A percentile compares a stretch with the other conserved stretches of the same genome.
phyloP scores from a whole-genome alignment of 2,329 filamentous ascomycete genomes.

The Aspergillus flavus region DNA sequence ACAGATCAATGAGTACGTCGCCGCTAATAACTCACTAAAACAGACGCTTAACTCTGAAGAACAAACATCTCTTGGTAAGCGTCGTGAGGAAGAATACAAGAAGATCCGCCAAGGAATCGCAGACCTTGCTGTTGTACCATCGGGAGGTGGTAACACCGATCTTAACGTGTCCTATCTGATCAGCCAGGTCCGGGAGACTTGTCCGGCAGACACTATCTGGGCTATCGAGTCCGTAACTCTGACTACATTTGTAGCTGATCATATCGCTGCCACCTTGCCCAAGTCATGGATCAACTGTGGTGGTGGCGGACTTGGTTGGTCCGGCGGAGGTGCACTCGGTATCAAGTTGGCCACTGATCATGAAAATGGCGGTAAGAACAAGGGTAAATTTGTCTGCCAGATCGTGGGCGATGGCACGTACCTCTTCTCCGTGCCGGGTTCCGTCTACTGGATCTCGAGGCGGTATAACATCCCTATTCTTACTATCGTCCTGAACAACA shows the following conservation, averaged over 20 bases:
- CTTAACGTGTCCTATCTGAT: constrained; percentile 64
- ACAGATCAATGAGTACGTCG: constrained; percentile 68
- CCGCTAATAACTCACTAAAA: constrained; percentile 47
- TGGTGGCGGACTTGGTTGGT: constrained; percentile 79
- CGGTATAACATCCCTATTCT: constrained; percentile 68
- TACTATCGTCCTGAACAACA: constrained; percentile 70
- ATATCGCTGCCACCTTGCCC: constrained; percentile 67
- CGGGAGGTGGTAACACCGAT: constrained; percentile 58
- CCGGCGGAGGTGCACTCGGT: constrained; percentile 72
- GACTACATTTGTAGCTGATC: constrained; percentile 67
- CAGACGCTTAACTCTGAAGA: constrained; percentile 45
- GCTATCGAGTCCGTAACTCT: constrained; percentile 79
- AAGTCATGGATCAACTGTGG: constrained; percentile 81
- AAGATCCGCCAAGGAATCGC: constrained; percentile 63
- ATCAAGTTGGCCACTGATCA: constrained; percentile 71
- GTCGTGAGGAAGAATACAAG: constrained; percentile 61
- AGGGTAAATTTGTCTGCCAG: constrained; percentile 63
- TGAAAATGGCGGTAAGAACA: constrained; percentile 50
- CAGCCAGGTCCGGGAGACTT: constrained; percentile 57
- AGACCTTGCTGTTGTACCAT: constrained; percentile 56
- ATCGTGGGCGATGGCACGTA: constrained; percentile 70
- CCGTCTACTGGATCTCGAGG: constrained; percentile 69
- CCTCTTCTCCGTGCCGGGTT: constrained; percentile 66
- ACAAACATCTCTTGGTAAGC: constrained; percentile 53
- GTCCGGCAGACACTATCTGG: constrained; percentile 70